Evolutionary conservation across 1,284 basidiomycete genomes (phyloP), one percentile per base, ranked within the genome.

Genomic region (Leccinum pachyderme): DNA sequence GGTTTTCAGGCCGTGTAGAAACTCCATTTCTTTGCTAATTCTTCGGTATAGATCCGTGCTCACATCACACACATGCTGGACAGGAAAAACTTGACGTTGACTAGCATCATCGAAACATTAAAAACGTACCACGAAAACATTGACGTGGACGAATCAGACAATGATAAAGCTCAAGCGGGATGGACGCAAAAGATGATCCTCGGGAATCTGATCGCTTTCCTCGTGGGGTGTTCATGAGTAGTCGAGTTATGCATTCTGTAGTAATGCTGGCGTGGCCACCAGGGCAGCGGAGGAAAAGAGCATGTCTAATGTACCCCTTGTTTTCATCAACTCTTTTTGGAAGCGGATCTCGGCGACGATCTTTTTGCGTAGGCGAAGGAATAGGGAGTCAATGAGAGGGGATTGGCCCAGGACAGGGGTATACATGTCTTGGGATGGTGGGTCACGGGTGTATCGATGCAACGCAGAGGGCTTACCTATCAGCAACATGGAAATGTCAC

Each of bases 231-330:
- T 49, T 59, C 51, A 53, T 69, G 52, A 71, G 31, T 41, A 43
- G 54, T 54, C 51, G 31, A 54, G 46, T 46, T 67, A 66, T 49
- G 50, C 51, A 53, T 61, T 60, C 58, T 60, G 59, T 51, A 59
- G 60, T 54, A 58, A 57, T 52, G 58, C 59, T 15, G 60, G 55
- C 27, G 60, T 61, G 45, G 63, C 54, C 18, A 60, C 68, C 49
- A 84, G 73, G 54, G 81, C 74, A 45, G 81, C 79, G 29, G 84
- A 83, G 25, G 89, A 81, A 53, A 97, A 77, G 47, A 98, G 80
- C 95, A 99, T 98, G 63, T 96, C 93, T 58, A 99, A 75, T 54
- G 93, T 92, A 51, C 95, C 96, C 66, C 86, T 86, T 45, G 92
- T 79, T 73, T 89, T 89, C 64, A 87, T 77, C 50, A 99, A 74